Evolutionary conservation across 306 rosid species (phyloP), one percentile per base, ranked within the genome.

Genomic region (Leucaena leucocephala): DNA sequence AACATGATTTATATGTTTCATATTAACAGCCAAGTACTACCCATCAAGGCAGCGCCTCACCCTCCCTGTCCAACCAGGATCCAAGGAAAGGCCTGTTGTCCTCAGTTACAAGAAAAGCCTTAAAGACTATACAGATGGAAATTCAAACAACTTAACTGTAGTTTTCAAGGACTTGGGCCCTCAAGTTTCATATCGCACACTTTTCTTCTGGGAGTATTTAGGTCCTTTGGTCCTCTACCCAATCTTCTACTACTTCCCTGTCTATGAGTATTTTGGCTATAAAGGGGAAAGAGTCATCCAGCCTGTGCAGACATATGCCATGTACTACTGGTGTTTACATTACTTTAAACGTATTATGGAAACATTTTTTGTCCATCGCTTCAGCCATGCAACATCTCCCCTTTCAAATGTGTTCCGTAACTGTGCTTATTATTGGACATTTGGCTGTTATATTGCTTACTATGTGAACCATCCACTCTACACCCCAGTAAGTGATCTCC

Each of bases 351-450:
- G 98, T 71, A 96, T 96, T 82, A 75, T 93, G 88, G 99, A 96
- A 79, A 96, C 99, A 7, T 93, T 91, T 84, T 96, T 93, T 1
- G 85, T 96, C 64, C 98, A 96, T 88, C 90, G 98, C 82, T 96
- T 95, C 86, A 96, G 99, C 82, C 99, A 96, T 59, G 97, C 99
- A 22, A 93, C 99, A 75, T 96, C 99, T 22, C 99, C 99, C 27
- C 88, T 96, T 54, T 89, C 96, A 52, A 93, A 96, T 78, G 99
- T 96, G 79, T 90, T 91, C 13, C 93, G 99, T n/a, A 96, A 96
- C 78, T 96, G 99, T 74, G 96, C 97, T 44, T 96, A 96, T 81
- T 96, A 96, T 82, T 96, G 98, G 99, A 79, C 91, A 22, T 96
- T 96, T 83, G 99, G 97, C 43, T 52, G 87, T 14, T 91, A 80